Evolutionary conservation across 805 yeast species (phyloP), one percentile per base, ranked within the genome.

Genomic region (Yamadazyma endophytica): DNA sequence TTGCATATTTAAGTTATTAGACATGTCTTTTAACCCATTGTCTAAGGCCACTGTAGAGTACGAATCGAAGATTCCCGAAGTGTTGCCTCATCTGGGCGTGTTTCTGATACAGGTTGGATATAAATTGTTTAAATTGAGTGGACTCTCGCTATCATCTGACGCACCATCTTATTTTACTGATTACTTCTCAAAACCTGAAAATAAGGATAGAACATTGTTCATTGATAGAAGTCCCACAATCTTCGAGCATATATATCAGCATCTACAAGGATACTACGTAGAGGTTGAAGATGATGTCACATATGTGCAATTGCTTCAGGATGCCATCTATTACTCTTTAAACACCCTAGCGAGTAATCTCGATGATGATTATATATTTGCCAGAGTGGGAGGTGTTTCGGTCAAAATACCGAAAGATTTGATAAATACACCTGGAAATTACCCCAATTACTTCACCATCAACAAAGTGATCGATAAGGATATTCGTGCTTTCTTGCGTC

Each of bases 131-230:
- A 62, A 68, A n/a, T 44, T 81, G 12, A 79, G 87, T 47, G 96
- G 96, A 1, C 89, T 92, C 0, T 85, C 95, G 2, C 57, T 88
- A 22, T 81, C 87, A 16, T 82, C 83, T 2, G 96, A 88, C 57
- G 80, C 81, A 0, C 97, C 97, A 0, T 84, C 94, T 4, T 87
- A 83, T 52, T 89, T 88, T 62, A 86, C 96, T 2, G 64, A 70
- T 17, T 85, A 65, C 58, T 88, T 88, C 52, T 44, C 47, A 4
- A 47, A 59, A 13, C 54, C 56, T 5, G 62, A 45, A 3, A 70
- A 69, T 36, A 46, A 55, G 12, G 61, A 58, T 6, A 64, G 61
- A 23, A 57, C 70, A 1, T 52, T 85, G 7, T 77, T 75, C 45
- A 75, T 88, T 33, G 96, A 88, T 53, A 62, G 96, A 21, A 79